Base-by-base conservation (phyloP, 164 flowering plant genomes). In the Chimonanthus praecox region DNA sequence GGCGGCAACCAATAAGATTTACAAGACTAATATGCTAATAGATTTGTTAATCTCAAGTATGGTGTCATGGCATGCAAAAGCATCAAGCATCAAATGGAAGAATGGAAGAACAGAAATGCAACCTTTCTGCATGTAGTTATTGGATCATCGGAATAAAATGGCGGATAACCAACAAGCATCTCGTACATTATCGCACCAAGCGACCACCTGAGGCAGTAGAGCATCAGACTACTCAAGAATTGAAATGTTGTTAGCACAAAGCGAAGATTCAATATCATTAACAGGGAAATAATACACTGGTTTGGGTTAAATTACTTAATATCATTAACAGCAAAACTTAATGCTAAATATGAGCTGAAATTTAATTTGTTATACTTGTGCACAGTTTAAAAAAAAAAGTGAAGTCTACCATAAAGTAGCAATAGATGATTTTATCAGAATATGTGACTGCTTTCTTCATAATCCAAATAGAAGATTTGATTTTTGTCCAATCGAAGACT, bases 131-230 rank as follows among this genome's bases (percentile, higher is more conserved):
- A 87, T 50, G 90, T 85, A 74, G 86, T 80, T 76, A 84, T 82
- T 20, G 90, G 90, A 67, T 87, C 90, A 70, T 87, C 90, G n/a
- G 90, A 74, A 63, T 87, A 85, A 72, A 87, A 87, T 58, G 90
- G 90, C 20, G 90, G 88, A 69, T 87, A 87, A 69, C 90, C 90
- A 62, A 87, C 84, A 77, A 87, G 90, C 90, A 87, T 87, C 79
- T 87, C 90, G 77, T 84, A 87, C 90, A 87, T 83, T 71, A 87
- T 87, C 61, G 90, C 90, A 33, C 90, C 90, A n/a, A 87, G 81
- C 3, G 90, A 87, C 90, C 90, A 87, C 90, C 90, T 87, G 84
- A 73, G 67, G 74, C 51, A 69, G 21, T 20, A 33, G 44, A 65
- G 50, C 33, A 65, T 66, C 21, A 73, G 21, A 48, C 11, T 66